Base-by-base conservation (phyloP, 768 basidiomycete species). In the Termitomyces sp. region DNA sequence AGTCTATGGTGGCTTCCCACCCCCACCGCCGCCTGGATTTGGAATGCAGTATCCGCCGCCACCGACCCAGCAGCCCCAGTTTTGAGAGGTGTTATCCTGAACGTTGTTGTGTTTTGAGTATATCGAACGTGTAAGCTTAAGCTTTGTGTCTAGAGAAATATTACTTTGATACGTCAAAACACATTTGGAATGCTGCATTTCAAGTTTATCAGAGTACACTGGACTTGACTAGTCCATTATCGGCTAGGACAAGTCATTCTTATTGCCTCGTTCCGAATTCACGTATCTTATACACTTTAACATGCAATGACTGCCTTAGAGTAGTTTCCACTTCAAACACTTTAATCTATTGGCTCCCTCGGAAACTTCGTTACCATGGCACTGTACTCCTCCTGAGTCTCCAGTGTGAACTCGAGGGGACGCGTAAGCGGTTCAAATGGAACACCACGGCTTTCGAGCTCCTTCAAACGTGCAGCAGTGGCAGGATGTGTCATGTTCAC, bases 11-110 rank as follows among this genome's bases (percentile, higher is more conserved):
- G 72, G 77, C n/a, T 81, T 78, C 55, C 82, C 84, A 2, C 87
- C 86, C 3, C 87, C 84, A 0, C 86, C 87, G 1, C 84, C 85
- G 10, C 78, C 85, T 64, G 89, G 88, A 4, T 91, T 87, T 69
- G 78, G 80, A 51, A 68, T 63, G n/a, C 70, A 70, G 64, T 73
- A 76, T 61, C 82, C 81, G 57, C 80, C 46, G 10, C 59, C 83
- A 36, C 81, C 79, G 14, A 78, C 78, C 41, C 84, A 72, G n/a
- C 55, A 32, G 38, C 72, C 70, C 35, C 74, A 75, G 59, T 74
- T 70, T 65, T 71, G 48, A 70, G 12, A 18, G 12, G 26, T 16
- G 59, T 54, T 26, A 48, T 16, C 33, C 47, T 0, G 30, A 30
- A 32, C 49, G 43, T 56, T 30, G n/a, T 54, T 10, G 9, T 30